Evolutionary conservation across 2,329 filamentous ascomycete genomes (phyloP).

Genomic region (Aureobasidium melanogenum): DNA sequence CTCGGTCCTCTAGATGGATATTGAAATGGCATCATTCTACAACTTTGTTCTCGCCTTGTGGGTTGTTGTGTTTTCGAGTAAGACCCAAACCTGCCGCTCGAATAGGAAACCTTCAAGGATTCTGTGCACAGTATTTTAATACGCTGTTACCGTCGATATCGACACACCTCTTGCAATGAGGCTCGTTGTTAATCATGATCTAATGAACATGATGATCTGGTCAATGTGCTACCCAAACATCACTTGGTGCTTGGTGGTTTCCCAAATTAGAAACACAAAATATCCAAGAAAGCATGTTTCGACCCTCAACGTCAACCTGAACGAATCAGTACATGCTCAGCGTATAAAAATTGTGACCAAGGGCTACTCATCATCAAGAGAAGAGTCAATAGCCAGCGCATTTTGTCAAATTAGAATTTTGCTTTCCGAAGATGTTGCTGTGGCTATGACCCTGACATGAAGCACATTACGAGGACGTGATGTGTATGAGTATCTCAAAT

Average conservation of each 20-base stretch:
- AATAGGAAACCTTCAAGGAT: too few species aligned
- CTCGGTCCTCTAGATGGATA: background rate
- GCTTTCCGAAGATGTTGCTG: background rate
- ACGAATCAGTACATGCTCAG: too few species aligned
- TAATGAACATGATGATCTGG: too few species aligned
- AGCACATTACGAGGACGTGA: too few species aligned
- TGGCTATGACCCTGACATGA: background rate
- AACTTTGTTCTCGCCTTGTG: background rate
- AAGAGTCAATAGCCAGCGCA: too few species aligned
- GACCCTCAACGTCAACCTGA: background rate
- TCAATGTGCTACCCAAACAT: too few species aligned
- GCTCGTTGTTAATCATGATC: too few species aligned
- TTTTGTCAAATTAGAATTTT: background rate
- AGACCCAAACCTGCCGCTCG: background rate
- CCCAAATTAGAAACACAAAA: background rate
- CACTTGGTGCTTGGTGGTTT: too few species aligned
- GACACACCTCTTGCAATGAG: too few species aligned
- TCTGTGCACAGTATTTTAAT: background rate
- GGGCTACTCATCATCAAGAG: background rate
- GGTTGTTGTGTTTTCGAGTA: background rate
- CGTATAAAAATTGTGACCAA: background rate
- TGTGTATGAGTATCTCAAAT: background rate
- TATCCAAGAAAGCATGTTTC: too few species aligned
- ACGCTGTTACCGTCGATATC: too few species aligned
- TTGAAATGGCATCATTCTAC: background rate